Evolutionary conservation across 768 basidiomycete species (phyloP), one percentile per base, ranked within the genome.

Genomic region (Mycena olivaceomarginata): DNA sequence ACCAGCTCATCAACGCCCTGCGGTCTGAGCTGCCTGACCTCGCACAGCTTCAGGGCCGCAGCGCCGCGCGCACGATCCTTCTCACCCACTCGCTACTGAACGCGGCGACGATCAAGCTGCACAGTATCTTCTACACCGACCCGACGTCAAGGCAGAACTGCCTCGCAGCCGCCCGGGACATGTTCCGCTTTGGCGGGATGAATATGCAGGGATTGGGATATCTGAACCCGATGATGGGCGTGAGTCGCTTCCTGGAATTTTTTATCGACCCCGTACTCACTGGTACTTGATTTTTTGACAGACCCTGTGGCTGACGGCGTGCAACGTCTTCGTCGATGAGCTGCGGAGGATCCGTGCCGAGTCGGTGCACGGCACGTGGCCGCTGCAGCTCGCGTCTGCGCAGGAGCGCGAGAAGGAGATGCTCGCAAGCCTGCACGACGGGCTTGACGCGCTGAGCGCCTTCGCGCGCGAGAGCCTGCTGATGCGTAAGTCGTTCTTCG

Each of bases 161-260:
- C 75, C 81, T 91, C 41, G 82, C 81, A 25, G 86, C 89, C 16
- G 89, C 91, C 31, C 84, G 83, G 67, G 87, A 87, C 67, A 87
- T 91, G 80, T 84, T 90, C 40, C 81, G 82, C 62, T 85, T 86
- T 72, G 87, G 85, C 10, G 86, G 86, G 57, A 79, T 87, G 31
- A 86, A 86, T 72, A 82, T 88, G 16, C 85, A 84, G 45, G 87
- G 87, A 56, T 72, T 89, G 13, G 87, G 87, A 2, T 82, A 84
- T 75, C 82, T 90, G 39, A 90, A 89, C 80, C 89, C 90, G 16
- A 89, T 91, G 37, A 88, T 90, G 87, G 89, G 88, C n/a, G 90
- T 91, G 82, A 82, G 90, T 87, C 40, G n/a, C 62, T 62, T 41
- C n/a, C 48, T 11, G 72, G 22, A 56, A 66, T n/a, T 62, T n/a